Base-by-base conservation (phyloP, 805 yeast genomes). In the Yarrowia yakushimensis region DNA sequence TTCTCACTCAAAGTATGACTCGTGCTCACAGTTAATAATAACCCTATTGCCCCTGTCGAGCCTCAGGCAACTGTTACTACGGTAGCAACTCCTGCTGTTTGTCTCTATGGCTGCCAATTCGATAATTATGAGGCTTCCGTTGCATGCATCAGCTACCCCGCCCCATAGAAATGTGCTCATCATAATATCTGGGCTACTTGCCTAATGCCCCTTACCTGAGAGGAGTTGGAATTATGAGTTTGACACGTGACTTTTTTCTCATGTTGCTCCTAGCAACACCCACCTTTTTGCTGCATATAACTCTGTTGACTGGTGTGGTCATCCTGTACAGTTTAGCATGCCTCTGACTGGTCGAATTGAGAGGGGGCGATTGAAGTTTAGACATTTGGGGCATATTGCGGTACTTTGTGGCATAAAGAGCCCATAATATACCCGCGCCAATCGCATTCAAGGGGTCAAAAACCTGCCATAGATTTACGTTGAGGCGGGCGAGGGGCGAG, bases 231-330 rank as follows among this genome's bases (percentile, higher is more conserved):
- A n/a, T n/a, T n/a, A n/a, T 25, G 31, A 13, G 31, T 25, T 13
- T 18, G 22, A 28, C 54, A 46, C 54, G 54, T 46, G 54, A 46
- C 54, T 22, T 20, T 11, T 22, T 7, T 20, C 31, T 12, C 28
- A 13, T 45, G 28, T 45, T 45, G 52, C 52, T 45, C 52, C 36
- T 43, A 23, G 30, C 45, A 36, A 17, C 39, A 27, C 18, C 48
- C 33, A 45, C 37, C 54, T 46, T 22, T 31, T 46, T 46, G 54
- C 54, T 46, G 54, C 54, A 46, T 31, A 46, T 31, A 46, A 46
- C 54, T 46, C 17, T 46, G 54, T 46, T 46, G 52, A 25, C 34
- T n/a, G 33, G 23, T 12, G 28, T 22, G 45, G 28, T 20, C 27
- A 18, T 20, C 4, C 31, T 15, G 31, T n/a, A 27, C 22, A 27